Percentiles rank a stretch among this genome's conserved stretches.
Evolutionary conservation across 2,329 filamentous ascomycete genomes (phyloP).

Genomic region (Cephalotrichum gorgonifer): DNA sequence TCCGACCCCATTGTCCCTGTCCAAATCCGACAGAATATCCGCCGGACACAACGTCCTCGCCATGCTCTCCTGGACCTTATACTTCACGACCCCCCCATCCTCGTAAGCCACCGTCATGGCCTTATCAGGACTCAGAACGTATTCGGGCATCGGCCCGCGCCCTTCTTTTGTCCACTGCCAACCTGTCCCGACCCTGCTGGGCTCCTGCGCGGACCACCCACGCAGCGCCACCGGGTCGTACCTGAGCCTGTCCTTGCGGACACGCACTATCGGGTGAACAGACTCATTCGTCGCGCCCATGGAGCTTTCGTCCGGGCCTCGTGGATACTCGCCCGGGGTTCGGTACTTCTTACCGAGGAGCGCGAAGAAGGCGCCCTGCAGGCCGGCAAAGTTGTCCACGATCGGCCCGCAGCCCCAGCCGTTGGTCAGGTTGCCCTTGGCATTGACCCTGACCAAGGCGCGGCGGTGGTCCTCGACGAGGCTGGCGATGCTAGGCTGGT

Average conservation of each 20-base stretch:
- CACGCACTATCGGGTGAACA: slow-evolving; percentile 7
- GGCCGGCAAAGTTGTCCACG: slow-evolving; percentile 1
- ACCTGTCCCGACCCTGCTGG: background rate
- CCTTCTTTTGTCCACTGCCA: slow-evolving; percentile 5
- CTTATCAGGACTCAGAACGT: slow-evolving; percentile 2
- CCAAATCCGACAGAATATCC: background rate
- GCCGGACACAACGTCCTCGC: background rate
- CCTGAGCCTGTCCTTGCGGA: background rate
- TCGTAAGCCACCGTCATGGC: background rate
- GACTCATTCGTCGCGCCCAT: slow-evolving; percentile 3
- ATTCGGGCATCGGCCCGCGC: slow-evolving; percentile 4
- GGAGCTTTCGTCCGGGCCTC: background rate
- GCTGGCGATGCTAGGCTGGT: background rate
- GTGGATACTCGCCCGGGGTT: slow-evolving; percentile 7
- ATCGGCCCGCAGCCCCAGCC: slow-evolving; percentile 6
- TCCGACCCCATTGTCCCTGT: background rate
- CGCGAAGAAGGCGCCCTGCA: slow-evolving; percentile 1
- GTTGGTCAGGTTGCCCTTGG: background rate
- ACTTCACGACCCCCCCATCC: background rate
- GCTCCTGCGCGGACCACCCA: background rate
- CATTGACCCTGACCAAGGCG: background rate
- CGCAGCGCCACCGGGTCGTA: background rate
- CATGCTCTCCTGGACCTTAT: background rate
- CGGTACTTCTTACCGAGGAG: slow-evolving; percentile 2
- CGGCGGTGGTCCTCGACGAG: slow-evolving; percentile 1